Evolutionary conservation across 1,139 yeast species (phyloP).

Genomic region (Taiozyma sp.): DNA sequence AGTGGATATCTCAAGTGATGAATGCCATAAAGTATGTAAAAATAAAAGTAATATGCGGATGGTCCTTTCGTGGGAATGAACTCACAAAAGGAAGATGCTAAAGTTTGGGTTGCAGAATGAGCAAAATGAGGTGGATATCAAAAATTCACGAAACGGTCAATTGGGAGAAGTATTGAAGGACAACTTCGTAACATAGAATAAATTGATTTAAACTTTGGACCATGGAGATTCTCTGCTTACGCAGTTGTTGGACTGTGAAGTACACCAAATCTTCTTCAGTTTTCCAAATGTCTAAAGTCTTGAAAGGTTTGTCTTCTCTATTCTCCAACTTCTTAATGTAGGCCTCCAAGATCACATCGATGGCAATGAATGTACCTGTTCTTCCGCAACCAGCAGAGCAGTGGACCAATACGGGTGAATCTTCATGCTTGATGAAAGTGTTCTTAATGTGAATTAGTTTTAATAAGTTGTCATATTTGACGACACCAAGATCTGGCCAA

Average conservation of each 20-base stretch:
- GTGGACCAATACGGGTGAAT: constrained; percentile 57
- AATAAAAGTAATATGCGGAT: neutral
- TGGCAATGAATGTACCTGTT: constrained; percentile 78
- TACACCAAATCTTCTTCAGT: constrained; percentile 28
- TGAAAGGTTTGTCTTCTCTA: constrained; percentile 6
- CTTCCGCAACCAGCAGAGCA: constrained; percentile 94
- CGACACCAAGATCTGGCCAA: constrained; percentile 84
- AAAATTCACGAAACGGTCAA: neutral
- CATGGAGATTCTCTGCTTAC: constrained; percentile 76
- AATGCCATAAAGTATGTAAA: neutral
- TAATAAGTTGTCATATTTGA: constrained; percentile 47
- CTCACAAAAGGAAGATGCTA: neutral
- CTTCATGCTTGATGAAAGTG: constrained; percentile 23
- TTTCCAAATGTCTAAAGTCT: constrained; percentile 29
- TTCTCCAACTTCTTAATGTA: constrained; percentile 13
- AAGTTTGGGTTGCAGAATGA: neutral
- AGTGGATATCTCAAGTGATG: neutral
- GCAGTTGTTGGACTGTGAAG: constrained; percentile 37
- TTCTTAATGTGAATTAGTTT: constrained; percentile 48
- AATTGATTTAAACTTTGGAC: constrained; percentile 77
- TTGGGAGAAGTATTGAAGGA: constrained; percentile 26
- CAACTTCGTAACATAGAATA: constrained; percentile 61
- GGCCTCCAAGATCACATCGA: constrained; percentile 55
- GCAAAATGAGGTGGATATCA: neutral
- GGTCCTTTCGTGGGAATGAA: neutral